Conservation (phyloP, 768 basidiomycete genomes). For the Paxillus ammoniavirescens region DNA sequence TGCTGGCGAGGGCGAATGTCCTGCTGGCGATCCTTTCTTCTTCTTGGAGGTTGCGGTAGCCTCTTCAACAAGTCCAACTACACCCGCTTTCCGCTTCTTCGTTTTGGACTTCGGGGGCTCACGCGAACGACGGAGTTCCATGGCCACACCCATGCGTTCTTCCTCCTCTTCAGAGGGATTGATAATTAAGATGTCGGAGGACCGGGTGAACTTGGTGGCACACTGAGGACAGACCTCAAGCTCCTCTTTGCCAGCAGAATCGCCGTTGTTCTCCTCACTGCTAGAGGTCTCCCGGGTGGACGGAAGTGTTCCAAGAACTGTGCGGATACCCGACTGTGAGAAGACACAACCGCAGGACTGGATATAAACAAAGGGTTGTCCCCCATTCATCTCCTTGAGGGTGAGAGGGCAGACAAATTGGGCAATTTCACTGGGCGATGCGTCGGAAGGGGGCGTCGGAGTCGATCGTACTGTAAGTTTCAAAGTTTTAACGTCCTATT, state of each 20-base stretch:
- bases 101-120: slow-evolving; percentile 53
- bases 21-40: slow-evolving; percentile 28
- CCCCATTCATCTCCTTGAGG: slow-evolving; percentile 93
- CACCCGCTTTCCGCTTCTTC: slow-evolving; percentile 62
- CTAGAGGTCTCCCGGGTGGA: slow-evolving; percentile 20
- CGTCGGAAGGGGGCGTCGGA: slow-evolving; percentile 32
- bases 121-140: slow-evolving; percentile 56
- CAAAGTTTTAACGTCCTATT: slow-evolving; percentile 82
- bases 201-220: slow-evolving; percentile 60
- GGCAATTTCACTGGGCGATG: slow-evolving; percentile 46
- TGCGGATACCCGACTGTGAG: slow-evolving; percentile 78
- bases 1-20: slow-evolving; percentile 22
- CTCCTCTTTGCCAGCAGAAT: slow-evolving; percentile 23
- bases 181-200: slow-evolving; percentile 55
- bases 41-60: slow-evolving; percentile 42
- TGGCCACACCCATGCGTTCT: slow-evolving; percentile 48
- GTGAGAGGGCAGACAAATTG: slow-evolving; percentile 91
- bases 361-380: slow-evolving; percentile 85
- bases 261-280: slow-evolving; percentile 28
- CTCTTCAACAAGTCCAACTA: slow-evolving; percentile 22
- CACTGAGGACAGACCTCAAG: slow-evolving; percentile 78
- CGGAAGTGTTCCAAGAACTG: slow-evolving; percentile 37
- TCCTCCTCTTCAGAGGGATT: slow-evolving; percentile 75
- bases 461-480: slow-evolving; percentile 76
- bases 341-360: slow-evolving; percentile 88